Conservation (phyloP, 257 asterid species). For the Solanum raphanifolium region DNA sequence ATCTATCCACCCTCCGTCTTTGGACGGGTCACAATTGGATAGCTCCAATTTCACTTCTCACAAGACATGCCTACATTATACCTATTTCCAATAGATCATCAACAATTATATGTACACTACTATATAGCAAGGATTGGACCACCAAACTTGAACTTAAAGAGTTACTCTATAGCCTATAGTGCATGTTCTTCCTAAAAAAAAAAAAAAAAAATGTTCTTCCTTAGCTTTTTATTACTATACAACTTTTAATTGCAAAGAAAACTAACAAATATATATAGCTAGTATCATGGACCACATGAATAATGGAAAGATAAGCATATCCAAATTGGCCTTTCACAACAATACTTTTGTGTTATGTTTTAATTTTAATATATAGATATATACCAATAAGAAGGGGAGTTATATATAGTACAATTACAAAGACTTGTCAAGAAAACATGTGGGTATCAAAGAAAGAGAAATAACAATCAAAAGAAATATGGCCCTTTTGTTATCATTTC, state of each 20-base stretch:
- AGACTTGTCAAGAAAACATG: conserved; percentile 33
- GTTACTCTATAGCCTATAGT: not conserved
- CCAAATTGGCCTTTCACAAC: not conserved
- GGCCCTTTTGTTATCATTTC: conserved; percentile 46
- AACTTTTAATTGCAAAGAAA: not conserved
- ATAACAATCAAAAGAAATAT: conserved; percentile 14
- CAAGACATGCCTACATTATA: not conserved
- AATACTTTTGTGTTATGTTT: not conserved
- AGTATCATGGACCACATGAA: conserved; percentile 2
- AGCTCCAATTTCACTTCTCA: not conserved
- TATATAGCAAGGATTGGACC: not conserved
- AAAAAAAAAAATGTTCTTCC: not conserved
- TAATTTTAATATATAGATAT: not conserved
- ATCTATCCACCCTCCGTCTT: not conserved
- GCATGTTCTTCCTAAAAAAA: not conserved
- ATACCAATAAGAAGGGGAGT: not conserved
- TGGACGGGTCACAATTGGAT: not conserved
- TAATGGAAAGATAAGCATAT: not conserved
- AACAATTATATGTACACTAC: not conserved
- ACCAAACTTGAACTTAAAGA: not conserved
- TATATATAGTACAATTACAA: conserved; percentile 9
- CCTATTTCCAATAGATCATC: not conserved
- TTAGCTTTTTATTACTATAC: not conserved
- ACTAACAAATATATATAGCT: not conserved
- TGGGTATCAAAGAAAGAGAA: conserved; percentile 31